These are phyloP conservation scores for Vitis labrusca DNA, from an alignment of 164 flowering plant genomes.

Conservation along the genomic window DNA sequence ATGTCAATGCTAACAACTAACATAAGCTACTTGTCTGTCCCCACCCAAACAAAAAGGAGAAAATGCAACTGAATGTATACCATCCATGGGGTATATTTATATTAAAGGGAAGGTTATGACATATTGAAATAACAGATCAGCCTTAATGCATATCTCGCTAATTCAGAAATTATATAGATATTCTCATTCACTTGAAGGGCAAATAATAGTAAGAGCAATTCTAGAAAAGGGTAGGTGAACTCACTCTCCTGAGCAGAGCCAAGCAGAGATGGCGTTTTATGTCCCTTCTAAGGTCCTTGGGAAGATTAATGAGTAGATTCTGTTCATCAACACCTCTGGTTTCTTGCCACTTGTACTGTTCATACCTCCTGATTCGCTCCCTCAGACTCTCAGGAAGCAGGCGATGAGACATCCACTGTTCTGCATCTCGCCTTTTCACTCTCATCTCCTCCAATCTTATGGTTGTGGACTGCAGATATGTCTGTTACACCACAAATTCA, in stretches of 20 bases:
- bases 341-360: slow-evolving; percentile 57
- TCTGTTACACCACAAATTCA: slow-evolving; percentile 29
- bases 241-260: slow-evolving; percentile 47
- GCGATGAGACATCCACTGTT: slow-evolving; percentile 58
- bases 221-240: slow-evolving; percentile 1
- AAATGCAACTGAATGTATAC: too few species aligned
- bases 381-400: slow-evolving; percentile 49
- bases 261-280: slow-evolving; percentile 55
- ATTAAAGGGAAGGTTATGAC: too few species aligned
- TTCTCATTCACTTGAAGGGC: neutral
- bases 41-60: too few species aligned
- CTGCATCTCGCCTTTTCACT: slow-evolving; percentile 52
- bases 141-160: too few species aligned
- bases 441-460: slow-evolving; percentile 56
- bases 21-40: too few species aligned
- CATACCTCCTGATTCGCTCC: slow-evolving; percentile 47
- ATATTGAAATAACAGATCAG: too few species aligned
- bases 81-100: too few species aligned
- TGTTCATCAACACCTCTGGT: slow-evolving; percentile 57
- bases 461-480: slow-evolving; percentile 51
- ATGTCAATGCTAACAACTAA: too few species aligned
- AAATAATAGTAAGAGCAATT: neutral
- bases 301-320: slow-evolving; percentile 36
- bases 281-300: slow-evolving; percentile 52
- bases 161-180: neutral